These are phyloP conservation scores for Tilletiopsis washingtonensis DNA, from an alignment of 1,284 basidiomycete genomes.

Conservation along the genomic window DNA sequence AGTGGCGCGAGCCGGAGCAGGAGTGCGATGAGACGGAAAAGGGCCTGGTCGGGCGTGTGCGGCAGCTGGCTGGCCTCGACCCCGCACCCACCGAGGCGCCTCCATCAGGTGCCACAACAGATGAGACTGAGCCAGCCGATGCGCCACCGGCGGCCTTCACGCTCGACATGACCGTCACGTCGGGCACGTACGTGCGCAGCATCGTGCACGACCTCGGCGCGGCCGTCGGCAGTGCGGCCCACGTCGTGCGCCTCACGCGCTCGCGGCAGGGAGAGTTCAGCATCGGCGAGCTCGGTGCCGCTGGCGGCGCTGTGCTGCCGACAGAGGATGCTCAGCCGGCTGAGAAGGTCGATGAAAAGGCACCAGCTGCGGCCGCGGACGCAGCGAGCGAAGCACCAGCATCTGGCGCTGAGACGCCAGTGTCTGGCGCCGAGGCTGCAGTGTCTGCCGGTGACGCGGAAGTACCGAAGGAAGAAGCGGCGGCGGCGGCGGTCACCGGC, in stretches of 20 bases:
- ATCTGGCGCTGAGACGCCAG: too few species aligned
- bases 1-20: conserved; percentile 26
- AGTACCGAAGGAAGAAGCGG: too few species aligned
- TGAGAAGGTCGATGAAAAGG: not conserved
- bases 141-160: conserved; percentile 24
- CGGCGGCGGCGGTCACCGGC: not conserved
- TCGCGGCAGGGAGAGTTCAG: conserved; percentile 40
- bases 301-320: too few species aligned
- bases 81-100: conserved; percentile 3
- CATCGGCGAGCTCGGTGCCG: conserved; percentile 9
- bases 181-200: conserved; percentile 44
- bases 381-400: not conserved
- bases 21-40: conserved; percentile 36
- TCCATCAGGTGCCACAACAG: not conserved
- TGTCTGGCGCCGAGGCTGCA: too few species aligned
- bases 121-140: not conserved
- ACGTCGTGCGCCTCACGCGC: conserved; percentile 40
- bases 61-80: conserved; percentile 31
- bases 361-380: not conserved
- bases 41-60: conserved; percentile 29
- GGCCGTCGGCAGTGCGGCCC: conserved; percentile 35
- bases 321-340: too few species aligned
- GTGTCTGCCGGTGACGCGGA: not conserved
- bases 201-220: conserved; percentile 44
- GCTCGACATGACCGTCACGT: conserved; percentile 44